These are phyloP conservation scores for Eutrema heterophyllum DNA, from an alignment of 345 rosid species.

Conservation along the genomic window DNA sequence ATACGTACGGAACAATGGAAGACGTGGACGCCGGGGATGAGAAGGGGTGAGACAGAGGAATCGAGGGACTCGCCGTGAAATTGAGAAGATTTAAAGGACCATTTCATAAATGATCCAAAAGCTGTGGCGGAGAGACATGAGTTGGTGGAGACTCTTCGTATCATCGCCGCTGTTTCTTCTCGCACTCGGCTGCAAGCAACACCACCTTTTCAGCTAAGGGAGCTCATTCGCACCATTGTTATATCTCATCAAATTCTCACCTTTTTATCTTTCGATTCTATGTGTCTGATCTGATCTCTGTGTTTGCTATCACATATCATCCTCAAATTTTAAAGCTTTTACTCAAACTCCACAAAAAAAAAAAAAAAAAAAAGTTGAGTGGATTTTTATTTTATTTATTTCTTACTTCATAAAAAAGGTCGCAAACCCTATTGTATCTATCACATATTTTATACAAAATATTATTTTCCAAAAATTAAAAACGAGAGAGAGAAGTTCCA, in stretches of 20 bases:
- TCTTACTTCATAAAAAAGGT: too few species aligned
- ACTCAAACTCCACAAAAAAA: too few species aligned
- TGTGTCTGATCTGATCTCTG: not conserved
- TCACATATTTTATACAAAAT: too few species aligned
- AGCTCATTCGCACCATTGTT: not conserved
- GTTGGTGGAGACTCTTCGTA: slow-evolving; percentile 34
- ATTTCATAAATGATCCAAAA: slow-evolving; percentile 37
- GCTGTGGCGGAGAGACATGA: slow-evolving; percentile 35
- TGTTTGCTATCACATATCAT: not conserved
- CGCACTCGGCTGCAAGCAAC: not conserved
- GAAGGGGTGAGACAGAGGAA: slow-evolving; percentile 44
- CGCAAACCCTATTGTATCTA: too few species aligned
- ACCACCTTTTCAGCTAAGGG: not conserved
- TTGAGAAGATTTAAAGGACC: slow-evolving; percentile 45
- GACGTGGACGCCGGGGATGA: slow-evolving; percentile 77
- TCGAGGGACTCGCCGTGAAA: slow-evolving; percentile 43
- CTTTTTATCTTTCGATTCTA: not conserved
- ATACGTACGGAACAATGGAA: slow-evolving; percentile 84
- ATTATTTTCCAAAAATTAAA: too few species aligned
- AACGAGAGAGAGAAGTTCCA: not conserved
- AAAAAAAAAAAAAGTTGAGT: too few species aligned
- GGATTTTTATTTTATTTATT: too few species aligned
- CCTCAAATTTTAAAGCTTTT: too few species aligned
- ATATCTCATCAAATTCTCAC: not conserved
- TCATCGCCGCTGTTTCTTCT: slow-evolving; percentile 13